A percentile compares a stretch with the other conserved stretches of the same genome.
These are phyloP conservation scores for Citeromyces hawaiiensis DNA, from an alignment of 1,139 yeast genomes.

Conservation along the genomic window DNA sequence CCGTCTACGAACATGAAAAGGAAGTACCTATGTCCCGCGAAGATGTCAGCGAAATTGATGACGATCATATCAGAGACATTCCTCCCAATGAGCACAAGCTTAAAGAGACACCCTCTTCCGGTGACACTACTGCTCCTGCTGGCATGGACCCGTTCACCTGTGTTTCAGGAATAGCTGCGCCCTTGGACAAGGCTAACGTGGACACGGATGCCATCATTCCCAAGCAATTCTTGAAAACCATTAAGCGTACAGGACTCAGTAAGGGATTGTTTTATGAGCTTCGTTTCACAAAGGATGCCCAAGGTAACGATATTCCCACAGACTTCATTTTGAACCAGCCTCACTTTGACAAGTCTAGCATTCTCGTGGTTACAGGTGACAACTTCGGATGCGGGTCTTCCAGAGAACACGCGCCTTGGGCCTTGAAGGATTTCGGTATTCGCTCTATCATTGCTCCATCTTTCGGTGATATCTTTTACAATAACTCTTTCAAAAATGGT, in stretches of 20 bases:
- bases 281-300: slow-evolving; percentile 55
- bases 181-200: slow-evolving; percentile 85
- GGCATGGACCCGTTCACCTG: slow-evolving; percentile 70
- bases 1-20: slow-evolving; percentile 60
- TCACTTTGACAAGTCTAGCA: slow-evolving; percentile 70
- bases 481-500: slow-evolving; percentile 92
- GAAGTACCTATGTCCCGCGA: slow-evolving; percentile 26
- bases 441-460: slow-evolving; percentile 94
- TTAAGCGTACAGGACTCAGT: slow-evolving; percentile 88
- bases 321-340: slow-evolving; percentile 80
- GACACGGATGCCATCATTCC: slow-evolving; percentile 99
- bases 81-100: slow-evolving; percentile 29
- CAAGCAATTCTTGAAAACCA: slow-evolving; percentile 92
- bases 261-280: slow-evolving; percentile 85
- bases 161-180: slow-evolving; percentile 82
- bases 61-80: slow-evolving; percentile 43
- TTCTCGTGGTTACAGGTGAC: slow-evolving; percentile 86
- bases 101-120: slow-evolving; percentile 22
- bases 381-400: slow-evolving; percentile 99
- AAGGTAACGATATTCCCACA: slow-evolving; percentile 70
- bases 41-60: slow-evolving; percentile 19
- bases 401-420: slow-evolving; percentile 99
- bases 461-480: slow-evolving; percentile 95
- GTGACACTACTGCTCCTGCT: slow-evolving; percentile 16
- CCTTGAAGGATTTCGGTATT: slow-evolving; percentile 92